Base-by-base conservation (phyloP, 352 stramenopile species). In the Globisporangium parvum region DNA sequence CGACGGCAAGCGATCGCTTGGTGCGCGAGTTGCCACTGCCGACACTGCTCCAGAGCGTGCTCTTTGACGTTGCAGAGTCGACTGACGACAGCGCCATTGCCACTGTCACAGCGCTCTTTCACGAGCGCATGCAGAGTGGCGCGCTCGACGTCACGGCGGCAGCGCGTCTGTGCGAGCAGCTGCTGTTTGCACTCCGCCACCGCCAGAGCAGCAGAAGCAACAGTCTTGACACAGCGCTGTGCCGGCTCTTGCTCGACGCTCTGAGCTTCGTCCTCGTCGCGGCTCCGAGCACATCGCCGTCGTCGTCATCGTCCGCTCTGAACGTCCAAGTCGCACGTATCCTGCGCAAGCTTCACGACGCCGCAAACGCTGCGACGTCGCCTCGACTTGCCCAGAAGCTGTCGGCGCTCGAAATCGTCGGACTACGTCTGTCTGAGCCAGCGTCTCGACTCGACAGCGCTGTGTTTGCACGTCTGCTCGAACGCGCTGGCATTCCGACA, bases 151-250 rank as follows among this genome's bases (percentile, higher is more conserved):
- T 44, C n/a, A 21, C 49, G 2, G 69, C 71, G 10, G 69, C 71
- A 40, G 55, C 59, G 15, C 69, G 60, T 10, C 69, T 84, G 52
- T 82, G 71, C 31, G 73, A 86, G 26, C 73, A 80, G 55, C 24
- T 84, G 21, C 40, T 84, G 31, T 84, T 81, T 41, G 73, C 70
- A 12, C 58, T 86, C 47, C 24, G 39, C 21, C 42, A 40, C 59
- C 57, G 2, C 59, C 49, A 39, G 57, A 31, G n/a, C 23, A 53
- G 17, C 3, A 47, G 14, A 4, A 51, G 51, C 10, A n/a, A 48
- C 15, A 26, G 60, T 37, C 47, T 15, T 6, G 42, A 42, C 35
- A 24, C 59, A 14, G 21, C 31, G 17, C 53, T 85, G 6, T 83
- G 68, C 46, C 59, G 74, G 21, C 35, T 85, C 42, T 48, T 83